phyloP scores from a whole-genome alignment of 1,284 basidiomycete genomes.

The Ganoderma resinaceum region DNA sequence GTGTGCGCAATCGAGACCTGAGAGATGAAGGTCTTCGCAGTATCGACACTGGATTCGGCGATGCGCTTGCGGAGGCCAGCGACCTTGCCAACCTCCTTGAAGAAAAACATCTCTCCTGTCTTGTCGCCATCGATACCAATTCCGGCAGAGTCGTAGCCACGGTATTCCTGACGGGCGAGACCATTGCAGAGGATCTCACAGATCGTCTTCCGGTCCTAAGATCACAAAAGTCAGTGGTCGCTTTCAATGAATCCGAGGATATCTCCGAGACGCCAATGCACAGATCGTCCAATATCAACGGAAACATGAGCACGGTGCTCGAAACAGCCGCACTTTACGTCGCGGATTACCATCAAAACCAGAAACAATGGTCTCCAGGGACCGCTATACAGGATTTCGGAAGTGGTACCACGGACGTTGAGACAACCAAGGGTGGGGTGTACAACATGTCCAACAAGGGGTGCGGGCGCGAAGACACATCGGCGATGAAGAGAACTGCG shows the following conservation, averaged over 20 bases:
- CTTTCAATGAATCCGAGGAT: not conserved
- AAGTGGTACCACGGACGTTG: not conserved
- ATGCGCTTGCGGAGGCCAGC: constrained; percentile 94
- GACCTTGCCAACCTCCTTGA: constrained; percentile 99
- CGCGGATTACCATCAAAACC: not conserved
- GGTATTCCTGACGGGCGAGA: constrained; percentile 96
- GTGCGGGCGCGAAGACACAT: not conserved
- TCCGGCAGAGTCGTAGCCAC: constrained; percentile 98
- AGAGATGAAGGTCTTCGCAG: constrained; percentile 82
- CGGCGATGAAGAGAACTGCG: not conserved
- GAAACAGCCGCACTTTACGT: not conserved
- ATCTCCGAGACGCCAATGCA: not conserved
- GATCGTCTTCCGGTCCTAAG: constrained; percentile 88
- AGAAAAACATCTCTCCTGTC: constrained; percentile 80
- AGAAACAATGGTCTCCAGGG: not conserved
- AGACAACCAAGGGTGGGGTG: not conserved
- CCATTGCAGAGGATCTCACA: constrained; percentile 94
- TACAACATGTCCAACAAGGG: not conserved
- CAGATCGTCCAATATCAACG: not conserved
- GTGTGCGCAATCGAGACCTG: constrained; percentile 99
- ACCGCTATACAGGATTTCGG: not conserved
- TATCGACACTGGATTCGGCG: constrained; percentile 78
- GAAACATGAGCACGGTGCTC: not conserved
- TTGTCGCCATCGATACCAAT: constrained; percentile 96
- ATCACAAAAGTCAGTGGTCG: constrained; percentile 7